Evolutionary conservation across 495 filamentous ascomycete genomes (phyloP).

Genomic region (Cryomyces antarcticus): DNA sequence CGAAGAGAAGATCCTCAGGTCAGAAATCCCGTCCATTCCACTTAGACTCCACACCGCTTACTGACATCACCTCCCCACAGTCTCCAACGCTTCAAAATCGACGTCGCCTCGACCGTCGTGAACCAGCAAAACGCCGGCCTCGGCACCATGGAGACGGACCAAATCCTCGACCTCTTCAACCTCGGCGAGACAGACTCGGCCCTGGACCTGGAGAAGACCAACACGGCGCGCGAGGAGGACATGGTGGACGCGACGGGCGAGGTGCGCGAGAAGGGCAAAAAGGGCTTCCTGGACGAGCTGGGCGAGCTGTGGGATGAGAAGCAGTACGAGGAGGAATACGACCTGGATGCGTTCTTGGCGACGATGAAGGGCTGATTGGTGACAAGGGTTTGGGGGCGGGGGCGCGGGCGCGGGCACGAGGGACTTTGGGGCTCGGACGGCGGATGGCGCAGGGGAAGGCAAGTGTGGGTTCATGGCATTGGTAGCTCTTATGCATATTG

Average conservation of each 20-base stretch:
- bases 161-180: slow-evolving; percentile 92
- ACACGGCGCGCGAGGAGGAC: slow-evolving; percentile 41
- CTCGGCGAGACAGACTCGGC: slow-evolving; percentile 58
- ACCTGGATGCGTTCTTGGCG: slow-evolving; percentile 77
- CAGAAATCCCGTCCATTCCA: slow-evolving; percentile 16
- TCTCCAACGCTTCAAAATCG: slow-evolving; percentile 98
- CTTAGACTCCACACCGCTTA: background rate
- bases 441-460: no score
- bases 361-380: slow-evolving; percentile 46
- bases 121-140: slow-evolving; percentile 97
- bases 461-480: no score
- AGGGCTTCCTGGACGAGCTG: slow-evolving; percentile 81
- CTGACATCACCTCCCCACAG: slow-evolving; percentile 20
- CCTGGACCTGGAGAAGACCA: slow-evolving; percentile 1
- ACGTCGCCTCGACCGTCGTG: slow-evolving; percentile 92
- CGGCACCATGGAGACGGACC: slow-evolving; percentile 90
- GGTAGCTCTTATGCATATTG: no score
- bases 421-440: no score
- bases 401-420: background rate
- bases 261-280: slow-evolving; percentile 87
- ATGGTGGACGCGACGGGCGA: slow-evolving; percentile 89
- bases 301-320: slow-evolving; percentile 92
- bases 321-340: slow-evolving; percentile 94
- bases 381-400: background rate
- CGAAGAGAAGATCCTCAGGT: slow-evolving; percentile 95